Evolutionary conservation across 1,139 yeast species (phyloP), one percentile per base, ranked within the genome.

Genomic region (Sugiyamaella grinbergsii): DNA sequence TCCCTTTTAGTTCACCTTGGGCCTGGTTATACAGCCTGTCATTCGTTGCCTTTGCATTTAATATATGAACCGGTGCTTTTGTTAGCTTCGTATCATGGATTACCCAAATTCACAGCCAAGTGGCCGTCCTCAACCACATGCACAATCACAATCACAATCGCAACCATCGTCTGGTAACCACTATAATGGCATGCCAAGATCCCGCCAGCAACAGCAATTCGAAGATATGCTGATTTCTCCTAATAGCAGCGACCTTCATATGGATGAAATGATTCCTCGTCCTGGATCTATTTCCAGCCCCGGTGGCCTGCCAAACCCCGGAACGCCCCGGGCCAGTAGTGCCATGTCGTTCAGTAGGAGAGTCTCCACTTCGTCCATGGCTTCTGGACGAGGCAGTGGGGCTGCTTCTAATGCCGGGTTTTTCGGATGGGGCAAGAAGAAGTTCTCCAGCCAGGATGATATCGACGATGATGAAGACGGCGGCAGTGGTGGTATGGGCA

Each of bases 171-270:
- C 20, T 10, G 4, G 8, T 38, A 19, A 22, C 49, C 26, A 33
- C 37, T 59, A 62, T 3, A 64, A 63, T 13, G 66, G 66, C 24
- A 62, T 62, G 66, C 66, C 66, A 11, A 47, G 55, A 37, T 58
- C 66, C n/a, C 52, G 62, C 44, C 57, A 56, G 33, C 63, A 62
- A 40, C 60, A 59, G 45, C 60, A 58, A 39, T 49, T 62, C 28
- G 65, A 62, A 39, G 65, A 62, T 31, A 53, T 61, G 58, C 47
- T 57, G 6, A 51, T 58, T 18, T 49, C 58, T 6, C 50, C 56
- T 18, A 39, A 13, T n/a, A 33, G 31, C 7, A 37, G 32, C 16
- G 47, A 42, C 13, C 16, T 10, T 54, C 54, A 28, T 24, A 34
- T 36, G 44, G 44, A 41, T 15, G 45, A 41, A 15, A 32, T 31